phyloP scores from a whole-genome alignment of 345 rosid species.

The Ailanthus altissimus region DNA sequence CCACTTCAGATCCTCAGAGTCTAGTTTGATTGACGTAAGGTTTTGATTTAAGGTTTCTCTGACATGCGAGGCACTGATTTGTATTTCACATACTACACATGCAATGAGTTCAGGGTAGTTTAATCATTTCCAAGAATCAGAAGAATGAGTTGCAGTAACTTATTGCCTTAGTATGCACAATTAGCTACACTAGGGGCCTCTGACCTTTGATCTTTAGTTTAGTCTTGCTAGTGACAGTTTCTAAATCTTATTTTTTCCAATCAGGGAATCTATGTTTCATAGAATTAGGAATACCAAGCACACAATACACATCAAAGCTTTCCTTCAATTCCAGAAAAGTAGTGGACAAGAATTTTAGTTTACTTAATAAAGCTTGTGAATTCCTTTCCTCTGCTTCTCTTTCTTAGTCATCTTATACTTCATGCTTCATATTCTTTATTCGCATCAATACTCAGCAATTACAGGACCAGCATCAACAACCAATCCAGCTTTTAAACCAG shows the following conservation, averaged over 20 bases:
- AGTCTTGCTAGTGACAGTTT: background rate
- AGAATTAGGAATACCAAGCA: background rate
- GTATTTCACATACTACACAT: background rate
- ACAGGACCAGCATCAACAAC: background rate
- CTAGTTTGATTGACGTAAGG: background rate
- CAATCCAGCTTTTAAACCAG: background rate
- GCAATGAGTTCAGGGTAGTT: background rate
- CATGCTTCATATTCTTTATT: background rate
- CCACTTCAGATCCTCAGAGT: background rate
- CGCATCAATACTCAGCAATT: background rate
- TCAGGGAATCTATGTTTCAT: no score
- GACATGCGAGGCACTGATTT: background rate
- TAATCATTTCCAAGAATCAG: background rate
- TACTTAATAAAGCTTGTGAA: background rate
- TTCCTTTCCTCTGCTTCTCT: background rate
- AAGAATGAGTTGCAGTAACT: background rate
- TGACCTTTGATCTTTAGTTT: background rate
- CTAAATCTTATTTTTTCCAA: background rate
- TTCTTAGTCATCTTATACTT: background rate
- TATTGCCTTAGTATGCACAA: background rate
- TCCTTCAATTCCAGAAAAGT: background rate
- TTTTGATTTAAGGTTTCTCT: background rate
- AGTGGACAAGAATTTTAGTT: background rate
- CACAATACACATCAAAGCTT: background rate
- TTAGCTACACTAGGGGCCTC: background rate